phyloP scores from a whole-genome alignment of 2,329 filamentous ascomycete species.

The Microcyclospora tardicrescens region DNA sequence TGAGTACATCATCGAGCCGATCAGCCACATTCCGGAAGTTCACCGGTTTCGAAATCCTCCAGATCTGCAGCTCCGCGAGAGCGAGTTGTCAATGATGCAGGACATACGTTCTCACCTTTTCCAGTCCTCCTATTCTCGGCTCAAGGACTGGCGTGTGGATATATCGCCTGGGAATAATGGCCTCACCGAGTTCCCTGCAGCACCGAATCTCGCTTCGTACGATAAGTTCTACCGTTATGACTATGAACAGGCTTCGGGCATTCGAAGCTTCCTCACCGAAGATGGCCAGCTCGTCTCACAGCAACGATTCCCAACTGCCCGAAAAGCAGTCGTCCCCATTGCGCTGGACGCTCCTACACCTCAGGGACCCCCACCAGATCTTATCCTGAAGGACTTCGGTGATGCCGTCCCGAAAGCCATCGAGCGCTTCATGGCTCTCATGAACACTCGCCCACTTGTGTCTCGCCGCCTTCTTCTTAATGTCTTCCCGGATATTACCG shows the following conservation, averaged over 20 bases:
- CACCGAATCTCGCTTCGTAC: conserved; percentile 17
- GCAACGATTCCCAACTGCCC: conserved; percentile 4
- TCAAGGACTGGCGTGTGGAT: conserved; percentile 55
- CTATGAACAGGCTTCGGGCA: conserved; percentile 76
- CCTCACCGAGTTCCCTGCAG: conserved; percentile 38
- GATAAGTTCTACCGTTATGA: conserved; percentile 40
- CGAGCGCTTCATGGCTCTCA: conserved; percentile 47
- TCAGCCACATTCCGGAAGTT: conserved; percentile 56
- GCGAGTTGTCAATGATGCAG: conserved; percentile 46
- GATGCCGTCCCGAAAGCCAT: conserved; percentile 42
- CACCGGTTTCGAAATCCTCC: conserved; percentile 78
- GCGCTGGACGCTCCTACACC: conserved; percentile 52
- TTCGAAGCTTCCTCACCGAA: conserved; percentile 45
- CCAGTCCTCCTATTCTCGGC: conserved; percentile 47
- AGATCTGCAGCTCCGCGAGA: conserved; percentile 54
- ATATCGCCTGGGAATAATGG: conserved; percentile 55
- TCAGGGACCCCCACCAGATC: conserved; percentile 43
- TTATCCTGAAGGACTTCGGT: conserved; percentile 22
- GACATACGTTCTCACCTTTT: conserved; percentile 60
- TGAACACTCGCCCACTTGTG: conserved; percentile 69
- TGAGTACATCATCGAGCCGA: conserved; percentile 15
- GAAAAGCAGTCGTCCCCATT: conserved; percentile 35
- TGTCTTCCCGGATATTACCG: conserved; percentile 41
- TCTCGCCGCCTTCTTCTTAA: conserved; percentile 74
- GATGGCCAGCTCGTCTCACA: conserved; percentile 43